A percentile compares a stretch with the other conserved stretches of the same genome.
These are phyloP conservation scores for Monosporascus sp. DNA, from an alignment of 2,329 filamentous ascomycete species.

Conservation along the genomic window DNA sequence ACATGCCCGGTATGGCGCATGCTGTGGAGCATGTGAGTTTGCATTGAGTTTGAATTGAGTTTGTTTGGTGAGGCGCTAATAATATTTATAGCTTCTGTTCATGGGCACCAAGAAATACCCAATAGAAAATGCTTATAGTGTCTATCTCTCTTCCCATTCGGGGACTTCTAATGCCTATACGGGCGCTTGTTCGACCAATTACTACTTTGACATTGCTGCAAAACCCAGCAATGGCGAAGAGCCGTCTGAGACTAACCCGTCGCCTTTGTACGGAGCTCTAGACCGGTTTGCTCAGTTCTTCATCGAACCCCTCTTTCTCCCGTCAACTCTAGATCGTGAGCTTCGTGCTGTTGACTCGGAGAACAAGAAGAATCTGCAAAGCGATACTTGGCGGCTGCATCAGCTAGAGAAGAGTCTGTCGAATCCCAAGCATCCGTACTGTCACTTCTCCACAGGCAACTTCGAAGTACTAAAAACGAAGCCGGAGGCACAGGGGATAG, in stretches of 20 bases:
- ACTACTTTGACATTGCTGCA: constrained; percentile 92
- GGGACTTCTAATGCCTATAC: constrained; percentile 96
- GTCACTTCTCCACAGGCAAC: constrained; percentile 88
- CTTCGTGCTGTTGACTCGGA: constrained; percentile 87
- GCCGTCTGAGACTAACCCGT: constrained; percentile 49
- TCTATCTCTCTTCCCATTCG: constrained; percentile 84
- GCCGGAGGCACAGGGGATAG: constrained; percentile 72
- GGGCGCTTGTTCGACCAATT: constrained; percentile 88
- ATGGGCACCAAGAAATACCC: constrained; percentile 99
- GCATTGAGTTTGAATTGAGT: background rate
- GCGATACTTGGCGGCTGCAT: constrained; percentile 79
- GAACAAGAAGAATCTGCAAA: constrained; percentile 96
- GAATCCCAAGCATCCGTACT: constrained; percentile 81
- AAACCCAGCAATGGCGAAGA: constrained; percentile 60
- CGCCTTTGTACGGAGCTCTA: constrained; percentile 69
- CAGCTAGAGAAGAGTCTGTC: constrained; percentile 86
- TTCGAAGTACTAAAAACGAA: constrained; percentile 78
- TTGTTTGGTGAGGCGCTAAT: background rate
- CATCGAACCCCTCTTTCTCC: constrained; percentile 78
- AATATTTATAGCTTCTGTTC: constrained; percentile 62
- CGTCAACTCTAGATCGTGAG: constrained; percentile 80
- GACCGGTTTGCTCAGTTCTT: constrained; percentile 96
- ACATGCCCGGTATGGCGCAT: constrained; percentile 93
- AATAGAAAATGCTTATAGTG: constrained; percentile 89
- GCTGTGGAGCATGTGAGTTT: constrained; percentile 76